Conservation (phyloP, 306 rosid species). For the Pterocarpus santalinus region DNA sequence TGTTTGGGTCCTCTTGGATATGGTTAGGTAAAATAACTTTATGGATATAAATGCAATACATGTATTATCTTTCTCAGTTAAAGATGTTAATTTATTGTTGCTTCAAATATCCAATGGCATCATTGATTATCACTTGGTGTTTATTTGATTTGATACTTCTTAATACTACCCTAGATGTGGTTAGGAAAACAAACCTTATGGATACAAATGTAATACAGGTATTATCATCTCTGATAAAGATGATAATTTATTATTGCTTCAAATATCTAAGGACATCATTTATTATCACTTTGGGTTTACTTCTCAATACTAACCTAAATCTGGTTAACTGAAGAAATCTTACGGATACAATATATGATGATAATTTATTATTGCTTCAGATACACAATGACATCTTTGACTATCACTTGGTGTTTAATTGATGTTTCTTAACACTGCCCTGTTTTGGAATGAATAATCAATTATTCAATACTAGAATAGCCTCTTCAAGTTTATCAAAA, state of each 20-base stretch:
- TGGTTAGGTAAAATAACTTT: constrained; percentile 23
- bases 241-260: constrained; percentile 29
- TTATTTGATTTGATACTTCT: background rate
- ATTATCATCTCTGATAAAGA: constrained; percentile 22
- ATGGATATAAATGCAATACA: constrained; percentile 12
- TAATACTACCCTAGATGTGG: background rate
- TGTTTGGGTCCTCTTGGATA: constrained; percentile 6
- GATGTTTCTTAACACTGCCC: background rate
- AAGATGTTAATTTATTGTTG: constrained; percentile 21
- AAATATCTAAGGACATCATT: constrained; percentile 15
- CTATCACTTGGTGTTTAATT: no score
- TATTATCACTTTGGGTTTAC: background rate
- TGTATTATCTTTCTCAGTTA: constrained; percentile 8
- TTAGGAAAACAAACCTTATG: no score
- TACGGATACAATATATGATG: no score
- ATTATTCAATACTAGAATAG: background rate
- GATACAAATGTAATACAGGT: constrained; percentile 3
- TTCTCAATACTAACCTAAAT: background rate
- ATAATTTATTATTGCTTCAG: no score
- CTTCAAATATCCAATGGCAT: constrained; percentile 31
- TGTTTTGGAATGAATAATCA: background rate
- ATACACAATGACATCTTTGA: no score
- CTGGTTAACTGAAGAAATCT: no score
- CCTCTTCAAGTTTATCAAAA: background rate
- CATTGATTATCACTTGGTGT: background rate